A percentile compares a stretch with the other conserved stretches of the same genome.
Evolutionary conservation across 139 green algal species (phyloP).

Genomic region (Chloropicon primus): DNA sequence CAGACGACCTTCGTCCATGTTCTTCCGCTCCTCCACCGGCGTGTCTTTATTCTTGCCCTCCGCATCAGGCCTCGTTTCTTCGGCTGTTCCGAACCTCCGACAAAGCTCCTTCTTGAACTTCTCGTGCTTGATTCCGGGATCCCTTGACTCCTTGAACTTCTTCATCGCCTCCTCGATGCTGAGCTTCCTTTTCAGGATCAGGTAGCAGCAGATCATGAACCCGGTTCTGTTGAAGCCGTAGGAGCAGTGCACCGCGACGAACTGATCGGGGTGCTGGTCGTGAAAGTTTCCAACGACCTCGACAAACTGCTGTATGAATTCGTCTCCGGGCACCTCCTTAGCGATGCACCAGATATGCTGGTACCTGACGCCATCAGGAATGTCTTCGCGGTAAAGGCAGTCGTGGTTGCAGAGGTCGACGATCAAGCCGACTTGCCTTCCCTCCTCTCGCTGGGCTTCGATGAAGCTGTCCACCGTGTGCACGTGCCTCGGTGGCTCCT

Average conservation of each 20-base stretch:
- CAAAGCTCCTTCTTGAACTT: slow-evolving; percentile 56
- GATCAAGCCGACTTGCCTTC: slow-evolving; percentile 42
- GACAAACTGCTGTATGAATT: slow-evolving; percentile 25
- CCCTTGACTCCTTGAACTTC: slow-evolving; percentile 43
- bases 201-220: slow-evolving; percentile 69
- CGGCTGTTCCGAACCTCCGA: slow-evolving; percentile 37
- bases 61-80: too few species aligned
- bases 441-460: slow-evolving; percentile 18
- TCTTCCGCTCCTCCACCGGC: background rate
- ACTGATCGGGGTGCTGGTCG: slow-evolving; percentile 26
- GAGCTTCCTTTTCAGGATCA: slow-evolving; percentile 44
- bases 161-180: slow-evolving; percentile 51
- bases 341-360: slow-evolving; percentile 42
- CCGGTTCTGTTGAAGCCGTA: slow-evolving; percentile 85
- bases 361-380: slow-evolving; percentile 39
- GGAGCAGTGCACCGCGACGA: slow-evolving; percentile 73
- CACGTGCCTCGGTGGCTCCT: slow-evolving; percentile 32
- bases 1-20: background rate
- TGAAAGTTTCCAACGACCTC: slow-evolving; percentile 35
- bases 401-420: slow-evolving; percentile 69
- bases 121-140: slow-evolving; percentile 67
- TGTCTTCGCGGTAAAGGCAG: slow-evolving; percentile 58
- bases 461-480: slow-evolving; percentile 38
- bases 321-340: slow-evolving; percentile 43
- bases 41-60: too few species aligned